Evolutionary conservation across 495 filamentous ascomycete species (phyloP).

Genomic region (Aspergillus taichungensis): DNA sequence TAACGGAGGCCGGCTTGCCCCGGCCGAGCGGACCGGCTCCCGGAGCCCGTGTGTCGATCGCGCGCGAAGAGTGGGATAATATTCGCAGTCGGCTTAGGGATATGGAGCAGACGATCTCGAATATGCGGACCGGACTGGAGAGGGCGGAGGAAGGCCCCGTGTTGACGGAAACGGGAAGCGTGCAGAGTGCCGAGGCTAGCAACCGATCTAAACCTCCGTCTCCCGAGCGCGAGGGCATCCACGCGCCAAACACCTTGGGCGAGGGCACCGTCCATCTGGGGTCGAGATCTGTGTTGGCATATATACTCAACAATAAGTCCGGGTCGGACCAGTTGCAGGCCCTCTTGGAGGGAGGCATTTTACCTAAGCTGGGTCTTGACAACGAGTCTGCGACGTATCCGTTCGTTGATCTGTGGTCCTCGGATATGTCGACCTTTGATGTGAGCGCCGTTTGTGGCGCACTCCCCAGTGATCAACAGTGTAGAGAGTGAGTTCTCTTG

Average conservation of each 20-base stretch:
- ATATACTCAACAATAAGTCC: slow-evolving; percentile 52
- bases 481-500: slow-evolving; percentile 46
- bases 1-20: slow-evolving; percentile 14
- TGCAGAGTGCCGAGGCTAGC: slow-evolving; percentile 48
- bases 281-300: slow-evolving; percentile 50
- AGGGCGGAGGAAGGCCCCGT: slow-evolving; percentile 25
- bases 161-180: slow-evolving; percentile 39
- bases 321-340: slow-evolving; percentile 56
- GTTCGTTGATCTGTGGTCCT: slow-evolving; percentile 56
- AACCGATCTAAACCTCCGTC: slow-evolving; percentile 31
- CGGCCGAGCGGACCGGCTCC: slow-evolving; percentile 14
- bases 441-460: slow-evolving; percentile 61
- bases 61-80: slow-evolving; percentile 41
- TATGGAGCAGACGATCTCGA: slow-evolving; percentile 36
- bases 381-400: slow-evolving; percentile 77
- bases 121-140: slow-evolving; percentile 33
- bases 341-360: slow-evolving; percentile 65
- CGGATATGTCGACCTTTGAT: slow-evolving; percentile 60
- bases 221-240: slow-evolving; percentile 45
- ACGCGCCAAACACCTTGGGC: slow-evolving; percentile 45
- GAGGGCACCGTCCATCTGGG: slow-evolving; percentile 51
- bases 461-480: slow-evolving; percentile 59
- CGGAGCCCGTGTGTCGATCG: slow-evolving; percentile 29
- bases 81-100: slow-evolving; percentile 32
- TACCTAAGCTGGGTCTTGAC: slow-evolving; percentile 73